These are phyloP conservation scores for Deuterostichococcus epilithicus DNA, from an alignment of 139 green algal species.

Conservation along the genomic window DNA sequence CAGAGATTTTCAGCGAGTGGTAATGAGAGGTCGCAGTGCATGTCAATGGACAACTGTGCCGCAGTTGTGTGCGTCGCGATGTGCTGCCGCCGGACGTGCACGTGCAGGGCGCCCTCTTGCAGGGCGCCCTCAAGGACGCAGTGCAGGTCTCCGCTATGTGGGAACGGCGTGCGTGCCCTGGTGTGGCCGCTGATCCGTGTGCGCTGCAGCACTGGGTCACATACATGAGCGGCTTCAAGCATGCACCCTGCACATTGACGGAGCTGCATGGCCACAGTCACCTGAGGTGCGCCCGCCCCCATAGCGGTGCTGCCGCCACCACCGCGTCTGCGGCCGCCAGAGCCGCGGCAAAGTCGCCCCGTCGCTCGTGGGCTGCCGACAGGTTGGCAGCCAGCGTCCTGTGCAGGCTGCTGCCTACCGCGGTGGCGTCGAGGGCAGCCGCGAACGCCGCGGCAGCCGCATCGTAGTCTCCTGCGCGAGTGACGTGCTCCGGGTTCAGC, in stretches of 20 bases:
- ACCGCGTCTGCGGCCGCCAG: background rate
- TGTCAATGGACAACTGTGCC: too few species aligned
- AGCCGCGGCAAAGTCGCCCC: background rate
- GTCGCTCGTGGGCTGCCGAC: background rate
- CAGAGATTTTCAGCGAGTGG: background rate
- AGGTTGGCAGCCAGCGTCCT: background rate
- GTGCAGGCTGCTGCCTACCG: background rate
- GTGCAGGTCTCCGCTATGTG: too few species aligned
- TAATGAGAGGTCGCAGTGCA: too few species aligned
- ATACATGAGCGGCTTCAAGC: too few species aligned
- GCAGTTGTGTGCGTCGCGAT: too few species aligned
- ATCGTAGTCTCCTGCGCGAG: background rate
- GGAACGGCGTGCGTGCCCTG: too few species aligned
- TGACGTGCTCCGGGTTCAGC: too few species aligned
- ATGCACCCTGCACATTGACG: background rate
- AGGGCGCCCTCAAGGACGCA: too few species aligned
- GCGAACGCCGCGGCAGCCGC: background rate
- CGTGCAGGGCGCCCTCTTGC: too few species aligned
- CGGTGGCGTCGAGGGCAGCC: background rate
- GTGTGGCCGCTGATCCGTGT: too few species aligned
- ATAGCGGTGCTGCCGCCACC: background rate
- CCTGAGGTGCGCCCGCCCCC: background rate
- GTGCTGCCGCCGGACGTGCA: too few species aligned
- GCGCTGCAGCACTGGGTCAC: background rate
- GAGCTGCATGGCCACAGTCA: background rate